Base-by-base conservation (phyloP, 345 rosid species). In the Jatropha curcas region DNA sequence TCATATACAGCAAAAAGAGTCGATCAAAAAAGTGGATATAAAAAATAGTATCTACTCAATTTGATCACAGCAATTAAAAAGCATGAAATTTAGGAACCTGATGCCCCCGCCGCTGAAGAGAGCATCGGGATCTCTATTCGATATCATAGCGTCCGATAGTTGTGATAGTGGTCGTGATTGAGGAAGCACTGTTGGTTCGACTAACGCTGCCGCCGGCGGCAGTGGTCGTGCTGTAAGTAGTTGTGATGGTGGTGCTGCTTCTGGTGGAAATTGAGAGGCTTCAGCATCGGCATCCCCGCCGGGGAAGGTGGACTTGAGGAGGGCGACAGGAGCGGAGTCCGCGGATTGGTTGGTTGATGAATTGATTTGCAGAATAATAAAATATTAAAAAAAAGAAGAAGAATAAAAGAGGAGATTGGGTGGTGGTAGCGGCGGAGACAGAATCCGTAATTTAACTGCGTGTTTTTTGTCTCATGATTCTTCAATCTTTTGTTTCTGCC, bases 31-130 rank as follows among this genome's bases (percentile, higher is more conserved):
- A 31, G 2, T 60, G 24, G 35, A 17, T 1, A n/a, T 27, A 11
- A 57, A 0, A 59, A 50, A 11, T 20, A 50, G 12, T 3, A 27
- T 53, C 17, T 13, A 14, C 0, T n/a, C 39, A 69, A 37, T 28
- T 28, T 17, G 25, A 28, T 66, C 20, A 37, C 0, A 16, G 41
- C 0, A 39, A 63, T 34, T 4, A 59, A 13, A 3, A 19, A 14
- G 53, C 53, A 60, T 34, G 16, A 37, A 39, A 67, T 4, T 50
- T 4, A n/a, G 25, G 60, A 71, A 85, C 88, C 86, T 81, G 82
- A 82, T 69, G 74, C 86, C 88, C 14, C 88, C 88, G 61, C 88
- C 88, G 57, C 88, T 85, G 60, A 76, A 79, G 64, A 79, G 71
- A 58, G 84, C 73, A 66, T 69, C 68, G 28, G 80, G 83, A 71